Evolutionary conservation across 1,139 yeast species (phyloP).

Genomic region (Suzukiozyma palmioleophila): DNA sequence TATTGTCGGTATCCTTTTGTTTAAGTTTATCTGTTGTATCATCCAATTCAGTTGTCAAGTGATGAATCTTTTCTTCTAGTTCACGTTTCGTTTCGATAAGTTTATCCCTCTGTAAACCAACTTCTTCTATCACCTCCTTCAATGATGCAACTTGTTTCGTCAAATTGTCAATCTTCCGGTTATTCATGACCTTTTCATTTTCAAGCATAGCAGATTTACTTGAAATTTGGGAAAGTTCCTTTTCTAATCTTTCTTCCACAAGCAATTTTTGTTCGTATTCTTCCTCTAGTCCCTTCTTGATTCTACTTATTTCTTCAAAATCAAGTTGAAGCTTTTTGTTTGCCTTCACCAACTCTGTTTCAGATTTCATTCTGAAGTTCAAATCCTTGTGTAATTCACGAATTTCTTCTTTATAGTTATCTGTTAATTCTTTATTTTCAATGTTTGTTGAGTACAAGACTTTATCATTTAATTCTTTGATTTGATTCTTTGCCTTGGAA

Average conservation of each 20-base stretch:
- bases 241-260: slow-evolving; percentile 49
- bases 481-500: slow-evolving; percentile 44
- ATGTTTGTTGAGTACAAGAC: slow-evolving; percentile 49
- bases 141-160: slow-evolving; percentile 48
- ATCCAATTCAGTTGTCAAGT: slow-evolving; percentile 41
- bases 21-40: slow-evolving; percentile 33
- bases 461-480: slow-evolving; percentile 45
- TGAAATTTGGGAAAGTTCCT: slow-evolving; percentile 38
- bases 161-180: slow-evolving; percentile 43
- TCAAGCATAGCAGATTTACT: slow-evolving; percentile 44
- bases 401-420: slow-evolving; percentile 54
- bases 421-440: slow-evolving; percentile 38
- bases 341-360: slow-evolving; percentile 62
- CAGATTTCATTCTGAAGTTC: slow-evolving; percentile 52
- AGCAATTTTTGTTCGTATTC: slow-evolving; percentile 48
- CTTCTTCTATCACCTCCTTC: slow-evolving; percentile 49
- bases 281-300: slow-evolving; percentile 46
- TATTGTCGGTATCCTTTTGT: slow-evolving; percentile 26
- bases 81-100: slow-evolving; percentile 44
- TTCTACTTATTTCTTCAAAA: slow-evolving; percentile 49
- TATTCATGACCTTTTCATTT: slow-evolving; percentile 42
- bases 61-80: slow-evolving; percentile 44
- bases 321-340: slow-evolving; percentile 60
- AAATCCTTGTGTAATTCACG: slow-evolving; percentile 55
- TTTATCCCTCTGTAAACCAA: slow-evolving; percentile 46